A percentile compares a stretch with the other conserved stretches of the same genome.
Conservation (phyloP, 345 rosid species). For the Eucalyptus curtisii region DNA sequence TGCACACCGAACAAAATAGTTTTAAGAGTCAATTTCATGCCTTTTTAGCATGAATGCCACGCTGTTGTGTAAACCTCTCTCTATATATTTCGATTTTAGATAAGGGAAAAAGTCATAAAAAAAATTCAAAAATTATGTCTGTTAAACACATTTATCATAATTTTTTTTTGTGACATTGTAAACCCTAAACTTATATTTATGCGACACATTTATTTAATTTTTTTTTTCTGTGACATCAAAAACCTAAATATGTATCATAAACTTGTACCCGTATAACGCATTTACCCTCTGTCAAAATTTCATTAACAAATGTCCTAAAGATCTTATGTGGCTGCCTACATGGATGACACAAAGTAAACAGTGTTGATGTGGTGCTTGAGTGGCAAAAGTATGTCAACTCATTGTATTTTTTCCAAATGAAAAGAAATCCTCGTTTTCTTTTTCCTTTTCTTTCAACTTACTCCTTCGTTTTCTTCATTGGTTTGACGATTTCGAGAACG, state of each 20-base stretch:
- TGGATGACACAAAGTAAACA: neutral
- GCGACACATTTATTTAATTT: no score
- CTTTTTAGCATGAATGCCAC: neutral
- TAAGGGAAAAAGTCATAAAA: neutral
- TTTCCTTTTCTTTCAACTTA: neutral
- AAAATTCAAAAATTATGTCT: no score
- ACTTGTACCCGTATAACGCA: accelerated
- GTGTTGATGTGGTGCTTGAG: neutral
- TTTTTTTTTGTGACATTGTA: neutral
- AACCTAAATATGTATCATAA: no score
- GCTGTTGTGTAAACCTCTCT: neutral
- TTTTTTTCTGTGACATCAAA: no score
- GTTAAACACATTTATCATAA: no score
- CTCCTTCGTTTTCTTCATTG: neutral
- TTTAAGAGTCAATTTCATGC: neutral
- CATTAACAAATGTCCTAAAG: no score
- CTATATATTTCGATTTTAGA: no score
- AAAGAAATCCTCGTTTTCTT: accelerated
- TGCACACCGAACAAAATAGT: accelerated
- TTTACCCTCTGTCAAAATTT: no score
- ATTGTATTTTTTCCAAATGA: no score
- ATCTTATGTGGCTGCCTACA: neutral
- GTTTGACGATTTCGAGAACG: accelerated
- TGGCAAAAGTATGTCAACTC: neutral
- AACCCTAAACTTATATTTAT: neutral